phyloP scores from a whole-genome alignment of 2,329 filamentous ascomycete species.

The Cryphonectria naterciae region DNA sequence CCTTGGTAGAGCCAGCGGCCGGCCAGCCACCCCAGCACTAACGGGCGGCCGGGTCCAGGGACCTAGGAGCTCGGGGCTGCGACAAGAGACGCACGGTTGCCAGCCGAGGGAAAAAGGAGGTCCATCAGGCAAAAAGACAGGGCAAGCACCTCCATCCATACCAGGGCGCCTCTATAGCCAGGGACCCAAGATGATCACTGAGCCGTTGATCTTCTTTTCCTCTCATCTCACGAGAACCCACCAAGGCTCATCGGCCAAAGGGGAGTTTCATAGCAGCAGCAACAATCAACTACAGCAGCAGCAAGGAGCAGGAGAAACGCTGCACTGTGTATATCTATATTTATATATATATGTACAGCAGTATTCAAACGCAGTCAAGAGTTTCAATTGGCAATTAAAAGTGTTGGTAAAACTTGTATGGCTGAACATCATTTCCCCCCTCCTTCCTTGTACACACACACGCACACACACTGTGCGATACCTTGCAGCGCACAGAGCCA shows the following conservation, averaged over 20 bases:
- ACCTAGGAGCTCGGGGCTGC: conserved; percentile 3
- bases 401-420: neutral
- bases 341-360: neutral
- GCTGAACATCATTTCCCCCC: neutral
- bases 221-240: neutral
- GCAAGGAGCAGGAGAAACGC: neutral
- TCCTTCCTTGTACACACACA: neutral
- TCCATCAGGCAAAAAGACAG: neutral
- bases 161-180: neutral
- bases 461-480: neutral
- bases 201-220: conserved; percentile 1
- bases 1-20: neutral
- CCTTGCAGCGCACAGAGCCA: conserved; percentile 4
- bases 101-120: conserved; percentile 12
- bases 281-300: neutral
- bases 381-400: neutral
- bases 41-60: neutral
- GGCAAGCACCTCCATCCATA: neutral
- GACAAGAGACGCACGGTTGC: conserved; percentile 10
- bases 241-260: neutral
- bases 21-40: neutral
- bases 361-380: neutral
- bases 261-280: neutral
- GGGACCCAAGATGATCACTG: neutral
- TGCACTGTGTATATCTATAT: neutral